Base-by-base conservation (phyloP, 371 early-diverging fungal genomes). In the Circinella minor region DNA sequence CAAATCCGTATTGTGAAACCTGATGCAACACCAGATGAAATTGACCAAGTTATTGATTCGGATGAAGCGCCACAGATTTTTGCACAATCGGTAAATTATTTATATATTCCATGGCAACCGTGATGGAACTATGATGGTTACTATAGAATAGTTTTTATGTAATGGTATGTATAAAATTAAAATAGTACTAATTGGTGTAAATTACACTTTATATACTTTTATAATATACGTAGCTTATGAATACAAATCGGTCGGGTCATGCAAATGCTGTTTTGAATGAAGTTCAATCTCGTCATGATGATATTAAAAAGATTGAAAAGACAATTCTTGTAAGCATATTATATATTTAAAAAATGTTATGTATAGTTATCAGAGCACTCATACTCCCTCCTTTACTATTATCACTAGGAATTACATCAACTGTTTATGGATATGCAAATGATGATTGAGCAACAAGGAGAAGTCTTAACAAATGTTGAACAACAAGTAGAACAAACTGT, bases 401-500 rank as follows among this genome's bases (percentile, higher is more conserved):
- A 51, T 54, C 27, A 27, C 18, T 82, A 93, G 91, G 96, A 96
- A 87, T 76, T 96, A 61, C 94, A 94, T 74, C 91, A 94, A 80
- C 80, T 96, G 62, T 96, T 95, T 74, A 86, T 92, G 65, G 95
- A 96, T 76, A 94, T 96, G 95, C 89, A 94, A 63, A 93, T 94
- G 69, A 79, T 95, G 71, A 93, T 95, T 9, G 90, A 91, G 49
- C 87, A 90, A 15, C 95, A 95, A 74, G 95, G 91, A 36, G 90
- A 91, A 59, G 71, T 88, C 13, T 63, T 96, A 34, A 87, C 90
- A 59, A 85, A 91, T 61, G 90, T 95, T 34, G 95, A 94, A 72
- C 72, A 77, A 9, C 80, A 92, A 73, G 89, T 91, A 0, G 79
- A 86, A 17, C 81, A 86, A 61, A 86, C 93, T 6, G 88, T 85